These are phyloP conservation scores for Yamagishiella unicocca DNA, from an alignment of 139 green algal genomes.

Conservation along the genomic window DNA sequence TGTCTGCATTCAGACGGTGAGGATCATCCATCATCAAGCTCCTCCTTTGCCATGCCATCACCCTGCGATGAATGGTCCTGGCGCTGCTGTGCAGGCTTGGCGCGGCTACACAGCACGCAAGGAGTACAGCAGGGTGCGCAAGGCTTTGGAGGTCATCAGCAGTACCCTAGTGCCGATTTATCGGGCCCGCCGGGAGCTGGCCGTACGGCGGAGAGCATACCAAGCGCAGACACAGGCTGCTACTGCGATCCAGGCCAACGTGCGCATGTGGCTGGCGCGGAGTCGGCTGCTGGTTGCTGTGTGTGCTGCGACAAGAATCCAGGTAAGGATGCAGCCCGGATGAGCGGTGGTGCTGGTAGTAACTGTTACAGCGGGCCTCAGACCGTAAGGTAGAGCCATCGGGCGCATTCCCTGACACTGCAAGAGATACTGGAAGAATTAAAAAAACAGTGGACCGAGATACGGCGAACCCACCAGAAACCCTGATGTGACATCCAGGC, in stretches of 20 bases:
- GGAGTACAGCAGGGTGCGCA: not conserved
- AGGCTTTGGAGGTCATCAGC: not conserved
- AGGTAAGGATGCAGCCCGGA: slow-evolving; percentile 6
- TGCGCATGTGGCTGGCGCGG: slow-evolving; percentile 58
- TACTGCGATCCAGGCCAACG: slow-evolving; percentile 59
- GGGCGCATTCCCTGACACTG: too few relatives aligned
- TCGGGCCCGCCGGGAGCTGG: slow-evolving; percentile 19
- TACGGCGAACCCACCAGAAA: too few relatives aligned
- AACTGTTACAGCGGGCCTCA: too few relatives aligned
- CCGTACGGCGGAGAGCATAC: not conserved
- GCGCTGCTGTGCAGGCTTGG: slow-evolving; percentile 41
- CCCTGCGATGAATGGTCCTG: too few relatives aligned
- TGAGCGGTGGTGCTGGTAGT: too few relatives aligned
- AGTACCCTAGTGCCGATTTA: not conserved
- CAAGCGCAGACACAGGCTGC: slow-evolving; percentile 38
- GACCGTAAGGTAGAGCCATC: too few relatives aligned
- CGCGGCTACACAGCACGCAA: not conserved
- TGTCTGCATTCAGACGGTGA: slow-evolving; percentile 55
- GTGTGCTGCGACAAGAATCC: not conserved
- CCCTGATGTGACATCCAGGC: too few relatives aligned
- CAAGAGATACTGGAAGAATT: too few relatives aligned
- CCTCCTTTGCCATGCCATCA: too few relatives aligned
- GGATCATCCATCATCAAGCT: too few relatives aligned
- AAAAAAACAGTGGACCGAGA: too few relatives aligned
- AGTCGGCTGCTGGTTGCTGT: not conserved